A percentile compares a stretch with the other conserved stretches of the same genome.
These are phyloP conservation scores for Oidiodendron maius DNA, from an alignment of 495 filamentous ascomycete genomes.

Conservation along the genomic window DNA sequence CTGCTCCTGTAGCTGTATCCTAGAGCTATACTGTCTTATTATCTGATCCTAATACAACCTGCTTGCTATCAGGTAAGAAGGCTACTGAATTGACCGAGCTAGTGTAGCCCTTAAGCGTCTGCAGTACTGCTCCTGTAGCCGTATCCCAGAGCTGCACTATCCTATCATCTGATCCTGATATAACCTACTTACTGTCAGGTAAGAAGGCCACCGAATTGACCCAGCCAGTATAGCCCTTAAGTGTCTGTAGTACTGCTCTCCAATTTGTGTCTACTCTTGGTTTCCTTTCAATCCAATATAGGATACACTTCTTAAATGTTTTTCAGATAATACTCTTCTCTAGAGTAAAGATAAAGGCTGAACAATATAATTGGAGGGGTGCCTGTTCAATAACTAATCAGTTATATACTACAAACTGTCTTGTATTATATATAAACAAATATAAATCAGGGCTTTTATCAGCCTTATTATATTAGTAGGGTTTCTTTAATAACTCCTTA, in stretches of 20 bases:
- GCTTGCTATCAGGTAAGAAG: no score
- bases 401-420: constrained; percentile 27
- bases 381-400: constrained; percentile 17
- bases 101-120: no score
- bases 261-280: constrained; percentile 7
- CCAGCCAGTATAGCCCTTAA: not conserved
- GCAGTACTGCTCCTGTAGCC: not conserved
- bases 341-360: constrained; percentile 27
- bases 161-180: not conserved
- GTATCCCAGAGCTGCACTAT: not conserved
- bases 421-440: constrained; percentile 27
- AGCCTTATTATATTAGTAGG: not conserved
- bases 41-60: no score
- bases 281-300: constrained; percentile 6
- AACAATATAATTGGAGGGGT: constrained; percentile 24
- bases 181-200: constrained; percentile 18
- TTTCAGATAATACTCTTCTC: not conserved
- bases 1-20: no score
- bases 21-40: no score
- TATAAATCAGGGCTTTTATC: not conserved
- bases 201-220: constrained; percentile 27
- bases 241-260: constrained; percentile 11
- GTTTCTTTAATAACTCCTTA: not conserved
- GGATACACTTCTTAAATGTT: not conserved
- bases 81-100: no score